Percentiles rank a stretch among this genome's conserved stretches.
phyloP scores from a whole-genome alignment of 1,284 basidiomycete genomes.

The Moesziomyces aphidis region DNA sequence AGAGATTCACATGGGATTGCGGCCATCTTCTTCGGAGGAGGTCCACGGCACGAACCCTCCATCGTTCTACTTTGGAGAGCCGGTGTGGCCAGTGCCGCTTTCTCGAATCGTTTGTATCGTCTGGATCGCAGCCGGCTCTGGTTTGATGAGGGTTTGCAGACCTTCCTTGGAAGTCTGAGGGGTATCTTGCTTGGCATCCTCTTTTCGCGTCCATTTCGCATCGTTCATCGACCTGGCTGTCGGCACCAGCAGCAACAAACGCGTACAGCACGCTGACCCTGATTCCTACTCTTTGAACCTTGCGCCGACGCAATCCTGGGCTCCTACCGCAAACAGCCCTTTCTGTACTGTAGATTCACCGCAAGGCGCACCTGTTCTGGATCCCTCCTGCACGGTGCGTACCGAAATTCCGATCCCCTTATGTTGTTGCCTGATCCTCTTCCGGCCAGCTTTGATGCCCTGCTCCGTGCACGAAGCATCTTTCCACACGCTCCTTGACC shows the following conservation, averaged over 20 bases:
- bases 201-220: conserved; percentile 10
- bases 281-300: background rate
- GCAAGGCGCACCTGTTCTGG: conserved; percentile 54
- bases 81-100: conserved; percentile 60
- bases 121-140: conserved; percentile 67
- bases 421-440: conserved; percentile 14
- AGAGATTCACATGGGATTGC: conserved; percentile 61
- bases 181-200: conserved; percentile 9
- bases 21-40: conserved; percentile 62
- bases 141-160: conserved; percentile 67
- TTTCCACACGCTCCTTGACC: background rate
- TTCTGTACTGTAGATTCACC: conserved; percentile 46
- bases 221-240: conserved; percentile 7
- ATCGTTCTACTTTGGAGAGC: conserved; percentile 55
- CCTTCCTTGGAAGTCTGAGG: conserved; percentile 69
- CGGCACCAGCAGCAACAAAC: no score
- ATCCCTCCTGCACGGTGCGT: conserved; percentile 53
- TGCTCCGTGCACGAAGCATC: background rate
- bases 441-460: conserved; percentile 22
- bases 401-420: conserved; percentile 31
- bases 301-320: conserved; percentile 7
- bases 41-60: conserved; percentile 67
- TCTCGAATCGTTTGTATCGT: conserved; percentile 64
- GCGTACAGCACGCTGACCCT: conserved; percentile 17
- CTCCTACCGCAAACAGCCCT: conserved; percentile 11